Base-by-base conservation (phyloP, 192 early-diverging fungal genomes). In the Coemansia sp. region DNA sequence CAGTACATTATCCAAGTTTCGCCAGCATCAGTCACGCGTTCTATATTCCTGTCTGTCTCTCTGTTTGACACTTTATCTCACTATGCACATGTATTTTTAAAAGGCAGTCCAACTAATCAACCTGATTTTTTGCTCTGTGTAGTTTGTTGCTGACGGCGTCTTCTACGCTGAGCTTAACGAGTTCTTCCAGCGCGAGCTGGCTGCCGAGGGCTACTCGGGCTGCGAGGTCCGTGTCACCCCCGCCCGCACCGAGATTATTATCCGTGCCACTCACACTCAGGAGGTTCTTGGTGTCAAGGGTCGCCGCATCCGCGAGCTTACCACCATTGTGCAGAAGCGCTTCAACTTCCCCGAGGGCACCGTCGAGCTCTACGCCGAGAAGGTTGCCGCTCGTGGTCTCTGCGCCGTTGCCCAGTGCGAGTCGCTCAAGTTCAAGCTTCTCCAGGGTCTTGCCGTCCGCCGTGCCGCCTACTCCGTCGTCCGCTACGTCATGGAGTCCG, bases 151-250 rank as follows among this genome's bases (percentile, higher is more conserved):
- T 81, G 96, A 98, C 84, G 96, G 96, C 91, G 94, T 98, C 57
- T 98, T 98, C 86, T 96, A 94, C 88, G 94, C 96, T 82, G 96
- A 98, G 84, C 89, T 98, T 80, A 98, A 98, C 89, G 93, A 95
- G 85, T 95, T 95, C 87, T 91, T 98, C 83, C 89, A 90, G 78
- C 93, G 94, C 77, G 93, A 95, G 83, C 86, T 98, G 69, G 89
- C 93, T 69, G 86, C 86, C 78, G 93, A 98, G 76, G 96, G 96
- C 83, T 98, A 98, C 89, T 92, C 96, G 64, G 96, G 96, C 79
- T 94, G 95, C 72, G 96, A 98, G 84, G 94, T 98, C 80, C 94
- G 96, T 70, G 96, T 98, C 44, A 98, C 96, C 71, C 96, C 96
- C 54, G 90, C 94, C 60, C 93, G 93, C 71, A 98, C 96, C 67